Conservation (phyloP, 768 basidiomycete genomes). For the Baorangia bicolor region DNA sequence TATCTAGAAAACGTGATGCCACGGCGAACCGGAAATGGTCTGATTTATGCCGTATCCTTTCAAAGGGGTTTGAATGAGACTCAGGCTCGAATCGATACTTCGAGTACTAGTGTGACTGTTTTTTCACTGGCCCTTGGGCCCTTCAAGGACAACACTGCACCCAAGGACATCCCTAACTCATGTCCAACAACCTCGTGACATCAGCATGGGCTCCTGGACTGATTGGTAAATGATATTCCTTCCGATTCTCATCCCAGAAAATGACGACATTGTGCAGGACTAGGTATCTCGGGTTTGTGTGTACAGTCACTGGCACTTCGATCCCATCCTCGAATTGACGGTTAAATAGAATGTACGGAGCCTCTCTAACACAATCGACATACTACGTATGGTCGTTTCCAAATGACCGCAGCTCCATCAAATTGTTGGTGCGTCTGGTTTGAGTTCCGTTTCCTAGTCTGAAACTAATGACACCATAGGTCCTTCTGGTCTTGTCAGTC, state of each 20-base stretch:
- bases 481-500: constrained; percentile 13
- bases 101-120: neutral
- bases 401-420: constrained; percentile 2
- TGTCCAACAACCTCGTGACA: constrained; percentile 3
- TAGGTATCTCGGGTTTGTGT: constrained; percentile 1
- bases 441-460: neutral
- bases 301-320: neutral
- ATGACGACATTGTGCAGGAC: neutral
- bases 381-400: constrained; percentile 9
- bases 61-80: neutral
- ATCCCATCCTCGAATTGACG: neutral
- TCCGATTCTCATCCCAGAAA: neutral
- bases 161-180: neutral
- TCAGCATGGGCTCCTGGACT: constrained; percentile 12
- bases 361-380: constrained; percentile 1
- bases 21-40: too few relatives aligned
- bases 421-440: constrained; percentile 4
- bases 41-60: too few relatives aligned
- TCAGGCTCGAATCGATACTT: neutral
- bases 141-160: neutral
- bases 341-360: constrained; percentile 11
- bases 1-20: too few relatives aligned
- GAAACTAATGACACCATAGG: neutral
- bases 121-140: neutral
- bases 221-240: constrained; percentile 4